Conservation (phyloP, 495 filamentous ascomycete species). For the Penicillium angulare region DNA sequence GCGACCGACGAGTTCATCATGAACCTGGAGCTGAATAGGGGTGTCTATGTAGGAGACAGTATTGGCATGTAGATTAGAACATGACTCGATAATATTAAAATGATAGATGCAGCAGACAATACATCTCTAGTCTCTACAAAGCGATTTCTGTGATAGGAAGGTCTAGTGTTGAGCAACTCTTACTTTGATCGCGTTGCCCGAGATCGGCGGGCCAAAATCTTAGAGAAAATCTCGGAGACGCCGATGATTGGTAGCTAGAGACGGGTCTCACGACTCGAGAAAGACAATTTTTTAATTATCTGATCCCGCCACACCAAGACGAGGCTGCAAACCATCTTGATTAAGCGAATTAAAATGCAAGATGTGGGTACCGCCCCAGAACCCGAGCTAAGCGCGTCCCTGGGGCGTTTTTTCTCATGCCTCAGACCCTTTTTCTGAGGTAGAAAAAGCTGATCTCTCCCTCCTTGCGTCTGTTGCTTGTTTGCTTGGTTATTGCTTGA, state of each 20-base stretch:
- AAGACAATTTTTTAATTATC: constrained; percentile 2
- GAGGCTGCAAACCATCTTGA: background rate
- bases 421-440: background rate
- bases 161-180: background rate
- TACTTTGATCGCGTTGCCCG: background rate
- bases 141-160: no score
- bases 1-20: background rate
- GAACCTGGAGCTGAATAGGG: background rate
- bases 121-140: no score
- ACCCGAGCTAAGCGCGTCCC: background rate
- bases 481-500: background rate
- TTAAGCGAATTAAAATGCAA: background rate
- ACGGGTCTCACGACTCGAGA: background rate
- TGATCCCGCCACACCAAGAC: constrained; percentile 6
- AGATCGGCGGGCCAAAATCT: background rate
- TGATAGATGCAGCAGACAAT: no score
- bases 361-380: background rate
- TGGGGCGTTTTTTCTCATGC: background rate
- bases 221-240: background rate
- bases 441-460: constrained; percentile 1
- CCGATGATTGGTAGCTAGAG: constrained; percentile 1
- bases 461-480: background rate
- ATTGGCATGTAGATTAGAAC: no score
- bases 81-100: no score
- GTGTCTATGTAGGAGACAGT: no score